Base-by-base conservation (phyloP, 371 early-diverging fungal genomes). In the Mortierella sp. region DNA sequence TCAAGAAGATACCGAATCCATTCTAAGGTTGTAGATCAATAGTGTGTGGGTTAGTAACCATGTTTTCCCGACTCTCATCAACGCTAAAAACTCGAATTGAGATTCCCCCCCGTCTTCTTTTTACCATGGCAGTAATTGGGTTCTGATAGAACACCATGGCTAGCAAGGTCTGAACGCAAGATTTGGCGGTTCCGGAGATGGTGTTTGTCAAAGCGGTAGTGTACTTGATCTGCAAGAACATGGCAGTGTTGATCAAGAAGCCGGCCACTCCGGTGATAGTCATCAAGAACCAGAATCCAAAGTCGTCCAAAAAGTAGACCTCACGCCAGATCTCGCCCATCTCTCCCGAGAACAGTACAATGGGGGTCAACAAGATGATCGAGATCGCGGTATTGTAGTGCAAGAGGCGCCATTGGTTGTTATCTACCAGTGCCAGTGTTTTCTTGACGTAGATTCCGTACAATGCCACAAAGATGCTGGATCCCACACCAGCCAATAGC, bases 151-250 rank as follows among this genome's bases (percentile, higher is more conserved):
- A 86, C 80, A 85, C 82, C 52, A 86, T 89, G 2, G 90, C 90
- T 45, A 91, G 72, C 49, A 89, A 63, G 22, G 91, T 91, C 69
- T 91, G 90, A 14, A 88, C 88, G 80, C 91, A 90, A 29, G 88
- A 85, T 80, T 91, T 91, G 51, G 91, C 90, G 40, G 91, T 91
- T n/a, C 91, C 91, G 27, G 89, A 89, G 70, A 91, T 90, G n/a
- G 90, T 91, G 70, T 88, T 90, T 24, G 91, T 91, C 66, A 91
- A 71, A 27, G 91, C 88, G n/a, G 91, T 87, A 3, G 91, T 91
- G 58, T 85, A 87, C 81, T 90, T 91, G 82, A 91, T 89, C 80
- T 89, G 89, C 79, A 90, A 80, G 79, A 91, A 91, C 84, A 88
- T 89, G 80, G 91, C 86, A 63, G 88, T 90, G 65, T 91, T 91